Evolutionary conservation across 352 stramenopile genomes (phyloP), one percentile per base, ranked within the genome.

Genomic region (Albugo laibachii): DNA sequence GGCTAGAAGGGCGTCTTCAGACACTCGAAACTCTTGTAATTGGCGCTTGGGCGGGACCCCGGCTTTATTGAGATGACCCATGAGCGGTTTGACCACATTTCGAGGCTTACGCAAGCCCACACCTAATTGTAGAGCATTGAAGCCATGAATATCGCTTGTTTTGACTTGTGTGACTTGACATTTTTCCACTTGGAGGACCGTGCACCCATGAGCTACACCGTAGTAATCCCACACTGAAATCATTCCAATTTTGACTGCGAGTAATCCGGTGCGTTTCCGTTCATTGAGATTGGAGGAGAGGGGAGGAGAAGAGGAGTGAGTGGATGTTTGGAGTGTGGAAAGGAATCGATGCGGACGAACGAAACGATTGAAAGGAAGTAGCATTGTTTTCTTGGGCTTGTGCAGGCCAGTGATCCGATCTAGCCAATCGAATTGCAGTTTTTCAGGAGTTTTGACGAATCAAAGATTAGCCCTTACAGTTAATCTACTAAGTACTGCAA

Each of bases 161-260:
- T 98, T 98, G 48, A 97, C 82, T 57, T 97, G 89, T 50, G 96
- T 83, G 10, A 98, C 91, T 47, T 94, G 80, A 56, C 78, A 93
- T 55, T 93, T 70, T 57, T 94, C 82, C 40, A 94, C 71, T 51
- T 85, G 82, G 0, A 97, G 54, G 2, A 96, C 91, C 0, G 96
- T 99, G 58, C 91, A 95, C n/a, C 95, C 79, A 72, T 98, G 86
- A 21, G 92, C 74, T 53, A 93, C 84, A 5, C 95, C 95, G 74
- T 92, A 99, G 52, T 91, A 74, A 71, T 99, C 96, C 84, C 93
- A 99, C 31, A 99, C 69, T 11, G 88, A 85, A 69, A 99, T 94
- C 89, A 98, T 99, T n/a, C 96, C 96, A 36, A 98, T 72, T 69
- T 99, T 99, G 56, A 99, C 69, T 40, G 83, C 86, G 40, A 95